Evolutionary conservation across 139 green algal genomes (phyloP).

Genomic region (Closterium sp.): DNA sequence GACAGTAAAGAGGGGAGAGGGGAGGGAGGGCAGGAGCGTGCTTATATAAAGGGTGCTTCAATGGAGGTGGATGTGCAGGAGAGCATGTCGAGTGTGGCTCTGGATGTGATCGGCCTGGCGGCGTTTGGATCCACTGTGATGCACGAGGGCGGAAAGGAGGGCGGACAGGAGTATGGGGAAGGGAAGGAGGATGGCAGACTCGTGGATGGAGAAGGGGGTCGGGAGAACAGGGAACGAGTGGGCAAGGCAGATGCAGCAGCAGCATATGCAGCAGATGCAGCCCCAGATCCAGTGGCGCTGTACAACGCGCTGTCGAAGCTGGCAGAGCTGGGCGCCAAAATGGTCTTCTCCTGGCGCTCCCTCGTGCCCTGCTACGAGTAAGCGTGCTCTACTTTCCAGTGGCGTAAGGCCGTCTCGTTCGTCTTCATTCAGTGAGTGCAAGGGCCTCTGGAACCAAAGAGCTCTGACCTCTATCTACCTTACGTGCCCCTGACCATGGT

Average conservation of each 20-base stretch:
- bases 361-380: not conserved
- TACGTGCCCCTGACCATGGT: no score
- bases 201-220: not conserved
- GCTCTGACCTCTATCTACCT: no score
- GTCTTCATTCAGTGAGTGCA: no score
- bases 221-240: not conserved
- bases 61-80: constrained; percentile 24
- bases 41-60: not conserved
- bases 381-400: no score
- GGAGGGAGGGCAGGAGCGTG: not conserved
- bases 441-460: no score
- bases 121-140: constrained; percentile 20
- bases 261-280: not conserved
- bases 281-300: not conserved
- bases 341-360: not conserved
- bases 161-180: not conserved
- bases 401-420: no score
- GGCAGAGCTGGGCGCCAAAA: not conserved
- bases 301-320: not conserved
- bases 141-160: not conserved
- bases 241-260: no score
- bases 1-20: not conserved
- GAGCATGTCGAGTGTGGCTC: constrained; percentile 13
- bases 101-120: constrained; percentile 26
- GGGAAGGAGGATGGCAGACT: not conserved